Percentiles rank a stretch among this genome's conserved stretches.
These are phyloP conservation scores for Carex scoparia DNA, from an alignment of 176 grass and related monocot species.

Conservation along the genomic window DNA sequence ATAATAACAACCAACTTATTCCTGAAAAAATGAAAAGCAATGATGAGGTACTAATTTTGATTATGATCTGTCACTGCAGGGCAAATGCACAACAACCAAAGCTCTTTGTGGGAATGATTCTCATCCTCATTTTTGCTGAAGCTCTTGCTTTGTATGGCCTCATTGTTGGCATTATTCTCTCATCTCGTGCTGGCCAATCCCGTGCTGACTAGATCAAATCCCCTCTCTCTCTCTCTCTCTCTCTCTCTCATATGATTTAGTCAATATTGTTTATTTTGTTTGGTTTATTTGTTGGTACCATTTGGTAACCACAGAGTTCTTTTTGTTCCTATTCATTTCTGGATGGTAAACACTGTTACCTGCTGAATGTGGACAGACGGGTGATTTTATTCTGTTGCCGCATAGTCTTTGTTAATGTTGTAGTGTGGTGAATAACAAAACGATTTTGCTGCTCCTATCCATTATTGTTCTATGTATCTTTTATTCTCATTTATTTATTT, in stretches of 20 bases:
- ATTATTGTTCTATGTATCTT: background rate
- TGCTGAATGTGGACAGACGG: background rate
- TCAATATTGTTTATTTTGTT: conserved; percentile 16
- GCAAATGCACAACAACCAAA: conserved; percentile 37
- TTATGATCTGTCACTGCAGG: conserved; percentile 8
- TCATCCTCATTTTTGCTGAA: conserved; percentile 37
- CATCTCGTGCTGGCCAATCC: conserved; percentile 31
- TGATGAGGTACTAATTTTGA: background rate
- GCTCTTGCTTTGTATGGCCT: conserved; percentile 30
- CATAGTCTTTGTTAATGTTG: conserved; percentile 11
- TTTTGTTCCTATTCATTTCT: conserved; percentile 23
- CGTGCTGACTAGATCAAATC: conserved; percentile 18
- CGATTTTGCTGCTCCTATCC: conserved; percentile 21
- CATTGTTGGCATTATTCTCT: conserved; percentile 34
- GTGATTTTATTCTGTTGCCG: background rate
- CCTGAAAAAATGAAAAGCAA: background rate
- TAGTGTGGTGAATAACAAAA: conserved; percentile 25
- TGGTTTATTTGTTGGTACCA: conserved; percentile 19
- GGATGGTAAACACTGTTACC: background rate
- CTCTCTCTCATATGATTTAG: background rate
- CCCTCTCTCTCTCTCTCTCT: background rate
- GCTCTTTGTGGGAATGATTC: conserved; percentile 36
- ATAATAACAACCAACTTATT: background rate
- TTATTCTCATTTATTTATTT: background rate
- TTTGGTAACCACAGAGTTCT: conserved; percentile 2